Conservation (phyloP, 495 filamentous ascomycete species). For the Pyrenula massariospora region DNA sequence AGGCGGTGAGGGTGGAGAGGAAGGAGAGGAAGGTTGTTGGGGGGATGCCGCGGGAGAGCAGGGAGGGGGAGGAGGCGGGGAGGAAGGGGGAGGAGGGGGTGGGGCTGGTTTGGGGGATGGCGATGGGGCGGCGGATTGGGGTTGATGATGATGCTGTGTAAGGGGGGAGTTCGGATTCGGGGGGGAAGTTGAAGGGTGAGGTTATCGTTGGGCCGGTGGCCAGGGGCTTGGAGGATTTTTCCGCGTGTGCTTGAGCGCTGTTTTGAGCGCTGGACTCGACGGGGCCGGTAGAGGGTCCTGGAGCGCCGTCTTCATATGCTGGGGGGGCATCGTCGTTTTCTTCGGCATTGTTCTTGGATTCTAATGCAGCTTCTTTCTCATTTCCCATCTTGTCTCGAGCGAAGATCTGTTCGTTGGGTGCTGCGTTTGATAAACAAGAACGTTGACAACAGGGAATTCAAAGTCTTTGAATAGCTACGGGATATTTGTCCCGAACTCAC, state of each 20-base stretch:
- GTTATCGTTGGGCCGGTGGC: not conserved
- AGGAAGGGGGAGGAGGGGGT: slow-evolving; percentile 11
- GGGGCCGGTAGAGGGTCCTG: not conserved
- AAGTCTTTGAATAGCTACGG: too few relatives aligned
- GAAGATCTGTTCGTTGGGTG: too few relatives aligned
- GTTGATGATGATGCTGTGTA: not conserved
- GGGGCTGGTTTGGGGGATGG: slow-evolving; percentile 15
- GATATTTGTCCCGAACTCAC: too few relatives aligned
- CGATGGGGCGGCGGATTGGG: slow-evolving; percentile 8
- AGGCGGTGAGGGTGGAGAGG: slow-evolving; percentile 17
- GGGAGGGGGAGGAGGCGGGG: not conserved
- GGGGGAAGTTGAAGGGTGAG: not conserved
- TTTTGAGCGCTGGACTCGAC: not conserved
- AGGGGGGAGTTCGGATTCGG: not conserved
- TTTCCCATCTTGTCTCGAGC: too few relatives aligned
- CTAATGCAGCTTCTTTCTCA: too few relatives aligned
- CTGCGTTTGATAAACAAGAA: too few relatives aligned
- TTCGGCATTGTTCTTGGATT: too few relatives aligned
- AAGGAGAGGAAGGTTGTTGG: slow-evolving; percentile 4
- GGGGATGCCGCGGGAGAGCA: slow-evolving; percentile 15
- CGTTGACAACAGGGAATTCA: too few relatives aligned
- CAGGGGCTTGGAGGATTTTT: not conserved
- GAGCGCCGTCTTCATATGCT: not conserved
- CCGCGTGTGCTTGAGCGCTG: not conserved
- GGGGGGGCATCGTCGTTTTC: not conserved